Base-by-base conservation (phyloP, 805 yeast species). In the Suhomyces sp. region DNA sequence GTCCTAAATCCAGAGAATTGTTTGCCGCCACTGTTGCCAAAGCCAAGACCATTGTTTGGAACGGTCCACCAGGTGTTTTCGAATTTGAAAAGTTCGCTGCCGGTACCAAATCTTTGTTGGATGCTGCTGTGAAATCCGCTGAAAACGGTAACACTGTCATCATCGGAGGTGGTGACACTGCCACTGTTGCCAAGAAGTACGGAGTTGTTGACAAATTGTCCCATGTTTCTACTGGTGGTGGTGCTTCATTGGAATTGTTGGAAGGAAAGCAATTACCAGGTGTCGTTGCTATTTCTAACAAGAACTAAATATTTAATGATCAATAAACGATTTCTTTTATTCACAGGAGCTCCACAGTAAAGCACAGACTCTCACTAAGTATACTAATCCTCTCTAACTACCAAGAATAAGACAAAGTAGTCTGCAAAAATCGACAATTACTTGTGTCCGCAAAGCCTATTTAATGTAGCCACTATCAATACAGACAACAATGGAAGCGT, bases 21-120 rank as follows among this genome's bases (percentile, higher is more conserved):
- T 94, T 88, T 72, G 83, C 86, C 62, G 85, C 79, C 61, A 86
- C 97, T 60, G 90, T 94, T 65, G 87, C 88, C 61, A 82, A 87
- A 77, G 96, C 99, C 65, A 91, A 93, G 86, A 94, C 99, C 68
- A 93, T 94, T 68, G 94, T 94, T 72, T 94, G 99, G 99, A 94
- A 94, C 82, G 99, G 99, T 74, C 99, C 99, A 61, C 97, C 99
- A 77, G 99, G 99, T 83, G 99, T 94, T 66, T 94, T 94, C 74
- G 99, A 94, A 82, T 94, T 94, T 70, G 97, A 90, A 64, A 82
- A 82, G 68, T 94, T 94, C 72, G 87, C 97, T 64, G 76, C 76
- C 56, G 98, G 98, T 78, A 93, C 98, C 71, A 89, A 92, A 80
- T 74, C 90, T 56, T 77, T 93, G 77, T 85, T 93, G 67, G 96